Percentiles rank a stretch among this genome's conserved stretches.
Evolutionary conservation across 2,329 filamentous ascomycete genomes (phyloP).

Genomic region (Zasmidium cellare): DNA sequence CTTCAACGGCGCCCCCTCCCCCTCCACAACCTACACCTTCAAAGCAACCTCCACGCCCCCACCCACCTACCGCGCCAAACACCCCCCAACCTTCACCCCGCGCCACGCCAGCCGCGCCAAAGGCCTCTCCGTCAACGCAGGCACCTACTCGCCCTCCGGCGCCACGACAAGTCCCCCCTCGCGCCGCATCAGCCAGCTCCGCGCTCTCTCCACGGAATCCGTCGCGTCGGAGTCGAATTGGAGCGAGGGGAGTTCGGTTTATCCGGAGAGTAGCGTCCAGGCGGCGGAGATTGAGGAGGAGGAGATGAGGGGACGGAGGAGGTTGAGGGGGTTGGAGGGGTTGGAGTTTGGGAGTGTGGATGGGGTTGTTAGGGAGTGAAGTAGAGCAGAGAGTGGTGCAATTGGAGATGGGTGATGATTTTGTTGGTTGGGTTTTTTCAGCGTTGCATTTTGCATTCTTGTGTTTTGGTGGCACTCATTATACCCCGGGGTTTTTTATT

Average conservation of each 20-base stretch:
- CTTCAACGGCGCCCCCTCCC: background rate
- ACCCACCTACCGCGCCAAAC: conserved; percentile 1
- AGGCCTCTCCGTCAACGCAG: conserved; percentile 1
- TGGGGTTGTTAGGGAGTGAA: conserved; percentile 1
- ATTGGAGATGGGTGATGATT: background rate
- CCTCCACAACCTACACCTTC: background rate
- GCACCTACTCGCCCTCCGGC: conserved; percentile 13
- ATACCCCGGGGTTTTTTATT: too few relatives aligned
- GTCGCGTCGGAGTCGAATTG: conserved; percentile 3
- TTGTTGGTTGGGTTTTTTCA: background rate
- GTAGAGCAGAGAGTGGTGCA: background rate
- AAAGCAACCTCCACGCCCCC: background rate
- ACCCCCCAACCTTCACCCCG: background rate
- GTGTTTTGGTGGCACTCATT: background rate
- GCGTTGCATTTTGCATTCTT: background rate
- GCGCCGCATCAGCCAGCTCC: background rate
- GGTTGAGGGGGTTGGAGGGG: conserved; percentile 10
- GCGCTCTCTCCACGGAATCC: conserved; percentile 10
- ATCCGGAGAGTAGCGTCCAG: conserved; percentile 17
- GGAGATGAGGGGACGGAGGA: conserved; percentile 14
- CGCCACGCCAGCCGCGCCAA: background rate
- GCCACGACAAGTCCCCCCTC: background rate
- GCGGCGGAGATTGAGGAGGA: conserved; percentile 21
- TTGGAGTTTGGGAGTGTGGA: conserved; percentile 8
- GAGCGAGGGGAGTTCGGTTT: conserved; percentile 13